Evolutionary conservation across 208 protist genomes (phyloP), one percentile per base, ranked within the genome.

Genomic region (Leishmania lainsoni): DNA sequence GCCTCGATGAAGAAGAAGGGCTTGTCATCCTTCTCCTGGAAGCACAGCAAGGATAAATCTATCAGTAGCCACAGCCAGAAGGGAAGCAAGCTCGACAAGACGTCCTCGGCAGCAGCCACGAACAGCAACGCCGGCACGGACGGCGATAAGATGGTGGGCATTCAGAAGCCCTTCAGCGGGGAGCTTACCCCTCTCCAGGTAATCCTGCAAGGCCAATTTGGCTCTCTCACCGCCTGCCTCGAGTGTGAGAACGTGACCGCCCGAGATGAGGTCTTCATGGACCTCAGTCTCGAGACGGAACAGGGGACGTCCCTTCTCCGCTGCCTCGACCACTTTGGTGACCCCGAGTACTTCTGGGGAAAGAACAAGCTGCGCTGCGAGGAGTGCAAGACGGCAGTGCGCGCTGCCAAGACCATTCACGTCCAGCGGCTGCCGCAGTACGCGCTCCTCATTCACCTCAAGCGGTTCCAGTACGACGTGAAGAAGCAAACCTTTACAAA

Each of bases 381-480:
- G 39, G 63, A 75, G 42, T 98, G 96, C 80, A 83, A 84, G 39
- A 84, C 76, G 20, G 10, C 76, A 4, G 92, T 96, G 32, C 87
- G 91, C 22, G 95, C 94, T n/a, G 91, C 90, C n/a, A 92, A 91
- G 75, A 90, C 87, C 12, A 93, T 98, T 35, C 90, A 91, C 77
- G 89, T 98, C 59, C 90, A 97, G 87, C 88, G 91, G 71, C 86
- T 95, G 16, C 96, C 96, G 16, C 87, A 94, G 82, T 96, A 97
- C 69, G 92, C 92, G 16, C 86, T 98, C 20, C 80, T 97, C 14
- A 87, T 98, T 42, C 96, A 98, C 70, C 85, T 98, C 2, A 98
- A 98, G 80, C 90, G 96, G 14, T 98, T 98, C 86, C 94, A 94
- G 49, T 98, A 97, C 86, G 88, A 96, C 65, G 90, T 92, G 66